Evolutionary conservation across 2,329 filamentous ascomycete genomes (phyloP), one percentile per base, ranked within the genome.

Genomic region (Aulographum hederae): DNA sequence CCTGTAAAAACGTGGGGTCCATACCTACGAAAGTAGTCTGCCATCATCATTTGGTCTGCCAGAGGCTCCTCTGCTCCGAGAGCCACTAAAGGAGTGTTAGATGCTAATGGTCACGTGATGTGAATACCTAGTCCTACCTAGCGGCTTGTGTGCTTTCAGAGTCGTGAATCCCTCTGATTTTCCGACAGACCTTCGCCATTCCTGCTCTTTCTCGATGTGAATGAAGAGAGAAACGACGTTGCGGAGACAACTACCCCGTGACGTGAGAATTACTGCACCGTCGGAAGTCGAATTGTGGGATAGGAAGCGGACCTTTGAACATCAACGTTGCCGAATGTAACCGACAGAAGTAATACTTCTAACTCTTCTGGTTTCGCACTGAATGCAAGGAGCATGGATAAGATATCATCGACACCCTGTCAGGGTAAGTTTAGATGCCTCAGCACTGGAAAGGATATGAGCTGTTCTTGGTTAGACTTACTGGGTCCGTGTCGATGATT

Each of bases 401-500:
- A 64, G 33, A 89, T 66, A 65, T 98, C 89, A 57, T 98, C 89
- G 43, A 89, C 78, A 39, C 86, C 84, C 59, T 61, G 28, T n/a
- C 4, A 28, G 13, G 18, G 17, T 13, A 2, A 28, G n/a, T 25
- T 27, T 3, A 32, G 8, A 6, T 4, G 28, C 17, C 34, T 23
- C 35, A 20, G 6, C 13, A 35, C 16, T 37, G 31, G 30, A 32
- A 21, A 23, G 31, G 10, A 13, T 14, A 13, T 11, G 10, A 26
- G 15, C 16, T 30, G n/a, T 19, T 12, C 10, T 6, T 17, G 39
- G 52, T 42, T n/a, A n/a, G n/a, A n/a, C n/a, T n/a, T 62, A 80
- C 85, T 58, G 86, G 86, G 51, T 95, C 89, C 2, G 86, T 95
- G 50, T 98, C 89, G 46, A 98, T 89, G 45, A 98, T 94, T 43